A percentile compares a stretch with the other conserved stretches of the same genome.
These are phyloP conservation scores for Blastomyces emzantsi DNA, from an alignment of 2,329 filamentous ascomycete genomes.

Conservation along the genomic window DNA sequence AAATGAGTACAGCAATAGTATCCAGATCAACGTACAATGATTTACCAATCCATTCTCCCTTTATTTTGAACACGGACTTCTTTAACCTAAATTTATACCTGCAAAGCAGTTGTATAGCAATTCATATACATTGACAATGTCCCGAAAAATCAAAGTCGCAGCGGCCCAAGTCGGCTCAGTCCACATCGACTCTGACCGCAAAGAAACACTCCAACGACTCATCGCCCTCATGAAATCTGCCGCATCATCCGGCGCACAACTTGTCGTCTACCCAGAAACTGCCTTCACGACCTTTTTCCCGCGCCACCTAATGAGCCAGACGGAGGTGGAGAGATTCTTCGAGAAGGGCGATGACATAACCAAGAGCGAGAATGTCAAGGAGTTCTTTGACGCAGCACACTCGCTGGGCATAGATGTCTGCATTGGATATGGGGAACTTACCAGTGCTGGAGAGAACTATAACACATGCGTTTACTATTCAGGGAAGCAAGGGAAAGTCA, in stretches of 20 bases:
- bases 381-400: background rate
- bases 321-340: slow-evolving; percentile 1
- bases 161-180: slow-evolving; percentile 1
- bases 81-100: background rate
- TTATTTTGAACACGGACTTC: background rate
- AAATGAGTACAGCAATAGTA: background rate
- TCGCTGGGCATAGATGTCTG: background rate
- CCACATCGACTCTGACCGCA: background rate
- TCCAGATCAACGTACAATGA: background rate
- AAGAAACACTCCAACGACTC: background rate
- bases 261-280: slow-evolving; percentile 1
- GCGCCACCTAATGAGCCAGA: background rate
- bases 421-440: slow-evolving; percentile 1
- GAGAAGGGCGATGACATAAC: slow-evolving; percentile 8
- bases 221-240: background rate
- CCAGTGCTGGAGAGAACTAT: background rate
- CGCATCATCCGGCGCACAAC: background rate
- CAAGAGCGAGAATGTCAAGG: background rate
- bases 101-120: background rate
- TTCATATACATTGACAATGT: background rate
- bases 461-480: slow-evolving; percentile 5
- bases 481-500: background rate
- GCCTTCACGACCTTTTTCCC: slow-evolving; percentile 8
- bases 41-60: background rate
- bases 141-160: background rate